Conservation (phyloP, 2,329 filamentous ascomycete genomes). For the Ophiosphaerella narmari region DNA sequence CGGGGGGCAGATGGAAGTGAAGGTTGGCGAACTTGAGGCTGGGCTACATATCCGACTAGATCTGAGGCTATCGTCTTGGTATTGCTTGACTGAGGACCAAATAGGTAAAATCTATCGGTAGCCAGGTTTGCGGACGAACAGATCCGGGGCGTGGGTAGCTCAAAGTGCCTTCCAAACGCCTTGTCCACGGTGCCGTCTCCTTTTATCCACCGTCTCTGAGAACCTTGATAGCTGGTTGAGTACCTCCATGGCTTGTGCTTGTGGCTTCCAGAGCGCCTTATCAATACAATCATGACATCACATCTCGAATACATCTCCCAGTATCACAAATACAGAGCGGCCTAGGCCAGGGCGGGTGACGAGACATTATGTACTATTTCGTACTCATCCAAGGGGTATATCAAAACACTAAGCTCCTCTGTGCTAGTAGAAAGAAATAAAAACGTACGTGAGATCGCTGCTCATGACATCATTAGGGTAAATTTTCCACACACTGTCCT, state of each 20-base stretch:
- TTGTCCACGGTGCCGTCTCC: neutral
- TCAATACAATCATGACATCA: too few relatives aligned
- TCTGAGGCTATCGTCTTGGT: neutral
- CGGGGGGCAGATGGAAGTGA: neutral
- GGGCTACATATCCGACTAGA: neutral
- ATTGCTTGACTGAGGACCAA: too few relatives aligned
- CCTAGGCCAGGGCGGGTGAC: neutral
- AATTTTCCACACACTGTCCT: neutral
- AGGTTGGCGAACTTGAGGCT: too few relatives aligned
- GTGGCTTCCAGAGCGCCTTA: too few relatives aligned
- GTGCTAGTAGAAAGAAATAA: neutral
- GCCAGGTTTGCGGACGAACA: neutral
- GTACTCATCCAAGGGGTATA: neutral
- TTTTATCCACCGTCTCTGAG: slow-evolving; percentile 1
- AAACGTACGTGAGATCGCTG: neutral
- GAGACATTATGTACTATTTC: neutral
- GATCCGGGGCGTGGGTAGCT: too few relatives aligned
- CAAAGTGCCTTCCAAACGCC: neutral
- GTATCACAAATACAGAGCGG: neutral
- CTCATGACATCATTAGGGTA: neutral
- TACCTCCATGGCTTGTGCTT: neutral
- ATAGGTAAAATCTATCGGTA: too few relatives aligned
- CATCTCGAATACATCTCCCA: too few relatives aligned
- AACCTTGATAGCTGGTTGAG: slow-evolving; percentile 6
- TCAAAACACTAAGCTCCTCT: neutral